Evolutionary conservation across 352 stramenopile species (phyloP).

Genomic region (Pythium volutum): DNA sequence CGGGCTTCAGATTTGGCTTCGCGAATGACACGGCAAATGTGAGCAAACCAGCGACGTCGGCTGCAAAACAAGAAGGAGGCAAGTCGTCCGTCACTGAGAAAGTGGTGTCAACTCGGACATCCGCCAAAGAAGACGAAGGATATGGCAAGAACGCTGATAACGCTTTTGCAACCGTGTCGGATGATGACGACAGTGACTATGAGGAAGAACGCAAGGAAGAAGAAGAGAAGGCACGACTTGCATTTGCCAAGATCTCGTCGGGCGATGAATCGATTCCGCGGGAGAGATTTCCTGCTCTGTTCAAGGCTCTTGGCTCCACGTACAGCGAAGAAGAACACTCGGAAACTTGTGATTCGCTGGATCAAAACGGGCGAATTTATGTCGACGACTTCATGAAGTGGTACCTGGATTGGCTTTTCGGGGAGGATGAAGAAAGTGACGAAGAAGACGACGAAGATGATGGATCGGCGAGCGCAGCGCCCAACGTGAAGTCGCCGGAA

Average conservation of each 20-base stretch:
- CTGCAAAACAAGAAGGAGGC: not conserved
- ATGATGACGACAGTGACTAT: constrained; percentile 54
- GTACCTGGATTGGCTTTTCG: constrained; percentile 69
- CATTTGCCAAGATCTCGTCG: constrained; percentile 42
- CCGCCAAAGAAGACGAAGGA: constrained; percentile 22
- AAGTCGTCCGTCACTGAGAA: not conserved
- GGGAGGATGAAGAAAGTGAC: constrained; percentile 42
- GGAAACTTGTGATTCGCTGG: constrained; percentile 33
- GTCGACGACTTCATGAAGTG: constrained; percentile 55
- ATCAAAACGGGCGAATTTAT: constrained; percentile 47
- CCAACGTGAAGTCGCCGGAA: constrained; percentile 48
- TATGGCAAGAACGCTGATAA: constrained; percentile 72
- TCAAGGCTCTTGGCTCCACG: constrained; percentile 52
- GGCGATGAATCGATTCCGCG: constrained; percentile 31
- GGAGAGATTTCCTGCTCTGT: constrained; percentile 49
- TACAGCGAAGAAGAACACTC: constrained; percentile 59
- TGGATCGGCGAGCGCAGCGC: constrained; percentile 7
- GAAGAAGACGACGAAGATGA: constrained; percentile 32
- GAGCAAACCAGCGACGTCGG: not conserved
- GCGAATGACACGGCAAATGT: not conserved
- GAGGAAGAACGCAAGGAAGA: constrained; percentile 68
- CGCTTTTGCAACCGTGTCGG: constrained; percentile 38
- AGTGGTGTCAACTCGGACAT: not conserved
- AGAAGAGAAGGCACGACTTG: constrained; percentile 40
- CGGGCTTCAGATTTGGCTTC: constrained; percentile 15